Evolutionary conservation across 1,284 basidiomycete genomes (phyloP), one percentile per base, ranked within the genome.

Genomic region (Heterobasidion parviporum): DNA sequence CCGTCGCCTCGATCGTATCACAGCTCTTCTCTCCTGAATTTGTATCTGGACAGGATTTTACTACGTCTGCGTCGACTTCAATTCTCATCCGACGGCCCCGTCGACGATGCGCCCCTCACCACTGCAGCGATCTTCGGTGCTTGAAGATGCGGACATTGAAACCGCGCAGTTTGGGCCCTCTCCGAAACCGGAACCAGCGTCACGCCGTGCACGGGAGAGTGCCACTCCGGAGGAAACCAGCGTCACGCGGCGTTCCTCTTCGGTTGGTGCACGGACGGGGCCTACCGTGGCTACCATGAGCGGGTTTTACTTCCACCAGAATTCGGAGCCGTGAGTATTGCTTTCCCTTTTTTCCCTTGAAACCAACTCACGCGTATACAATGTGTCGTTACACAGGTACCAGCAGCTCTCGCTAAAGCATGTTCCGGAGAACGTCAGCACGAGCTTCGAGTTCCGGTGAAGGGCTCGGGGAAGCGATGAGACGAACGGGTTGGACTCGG

Each of bases 291-390:
- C 86, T 15, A 85, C 81, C 48, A 93, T 94, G 88, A 87, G 81
- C 60, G 91, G 92, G 32, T 96, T 92, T 72, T 98, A 97, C 73
- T 97, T 91, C 73, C 94, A 97, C 73, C 87, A 89, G 74, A 89
- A 90, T 65, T 90, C 87, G 55, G 89, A 92, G 64, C 89, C 89
- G 83, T 92, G 66, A 72, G 87, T 82, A 26, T 18, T 15, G 26
- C 26, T 32, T 18, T 26, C 38, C n/a, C n/a, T n/a, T 20, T 50
- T n/a, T 9, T 43, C 44, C 20, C n/a, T 36, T 15, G 38, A 33
- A 26, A 26, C 5, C 26, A 26, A 26, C 15, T 16, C 6, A 51
- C 12, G 34, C 8, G 7, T 49, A 16, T 10, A 34, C 50, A 26
- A 10, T 26, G 18, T 41, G 3, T 43, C 48, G 35, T 26, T n/a